phyloP scores from a whole-genome alignment of 1,284 basidiomycete species.

The Rhodotorula glutinis region DNA sequence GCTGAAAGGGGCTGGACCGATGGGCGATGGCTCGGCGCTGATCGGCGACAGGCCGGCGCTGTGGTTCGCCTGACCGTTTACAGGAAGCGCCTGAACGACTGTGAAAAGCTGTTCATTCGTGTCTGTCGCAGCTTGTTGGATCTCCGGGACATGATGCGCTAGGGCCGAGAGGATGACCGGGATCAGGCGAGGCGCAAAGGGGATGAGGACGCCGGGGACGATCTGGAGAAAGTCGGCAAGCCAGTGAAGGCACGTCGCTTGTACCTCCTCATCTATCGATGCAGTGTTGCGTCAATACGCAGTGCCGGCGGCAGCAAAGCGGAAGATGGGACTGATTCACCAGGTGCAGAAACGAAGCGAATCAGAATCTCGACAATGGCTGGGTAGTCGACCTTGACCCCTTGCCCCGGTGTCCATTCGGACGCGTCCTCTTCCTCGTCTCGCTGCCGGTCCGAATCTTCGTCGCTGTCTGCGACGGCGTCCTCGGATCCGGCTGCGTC shows the following conservation, averaged over 20 bases:
- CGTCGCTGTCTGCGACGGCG: slow-evolving; percentile 37
- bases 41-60: slow-evolving; percentile 27
- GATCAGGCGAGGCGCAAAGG: slow-evolving; percentile 89
- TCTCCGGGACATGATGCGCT: slow-evolving; percentile 83
- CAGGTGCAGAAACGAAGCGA: slow-evolving; percentile 78
- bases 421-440: slow-evolving; percentile 36
- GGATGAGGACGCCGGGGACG: slow-evolving; percentile 84
- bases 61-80: slow-evolving; percentile 42
- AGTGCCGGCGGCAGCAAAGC: neutral
- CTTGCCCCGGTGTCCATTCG: slow-evolving; percentile 90
- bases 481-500: slow-evolving; percentile 23
- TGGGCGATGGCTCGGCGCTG: slow-evolving; percentile 6
- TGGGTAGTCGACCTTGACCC: slow-evolving; percentile 83
- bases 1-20: slow-evolving; percentile 3
- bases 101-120: slow-evolving; percentile 81
- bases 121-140: slow-evolving; percentile 77
- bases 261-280: slow-evolving; percentile 49
- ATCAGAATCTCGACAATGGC: slow-evolving; percentile 93
- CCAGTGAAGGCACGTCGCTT: slow-evolving; percentile 67
- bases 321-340: slow-evolving; percentile 59
- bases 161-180: slow-evolving; percentile 90
- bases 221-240: slow-evolving; percentile 85
- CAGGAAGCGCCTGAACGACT: slow-evolving; percentile 67
- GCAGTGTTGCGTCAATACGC: neutral
- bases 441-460: slow-evolving; percentile 36